These are phyloP conservation scores for Helotiales sp. DNA, from an alignment of 2,329 filamentous ascomycete species.

Conservation along the genomic window DNA sequence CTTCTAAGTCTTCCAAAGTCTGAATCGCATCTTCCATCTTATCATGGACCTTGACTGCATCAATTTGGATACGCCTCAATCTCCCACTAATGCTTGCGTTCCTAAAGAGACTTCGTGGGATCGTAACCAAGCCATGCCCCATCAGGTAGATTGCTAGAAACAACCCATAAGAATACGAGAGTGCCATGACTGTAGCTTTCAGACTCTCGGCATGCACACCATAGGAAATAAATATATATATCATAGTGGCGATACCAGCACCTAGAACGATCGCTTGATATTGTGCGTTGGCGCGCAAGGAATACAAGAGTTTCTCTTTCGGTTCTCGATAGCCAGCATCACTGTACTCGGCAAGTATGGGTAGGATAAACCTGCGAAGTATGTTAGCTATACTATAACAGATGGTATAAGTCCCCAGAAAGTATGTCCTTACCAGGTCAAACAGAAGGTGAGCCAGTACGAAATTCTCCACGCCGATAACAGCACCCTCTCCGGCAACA, in stretches of 20 bases:
- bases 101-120: conserved; percentile 78
- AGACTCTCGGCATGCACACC: conserved; percentile 71
- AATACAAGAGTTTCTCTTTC: conserved; percentile 78
- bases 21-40: conserved; percentile 82
- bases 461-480: conserved; percentile 91
- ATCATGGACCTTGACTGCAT: conserved; percentile 82
- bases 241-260: conserved; percentile 67
- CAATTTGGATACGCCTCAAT: conserved; percentile 72
- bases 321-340: conserved; percentile 92
- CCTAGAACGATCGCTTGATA: conserved; percentile 82
- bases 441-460: conserved; percentile 94
- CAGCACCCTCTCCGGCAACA: conserved; percentile 76
- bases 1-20: conserved; percentile 77
- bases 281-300: conserved; percentile 80
- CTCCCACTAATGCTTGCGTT: conserved; percentile 75
- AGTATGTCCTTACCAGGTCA: conserved; percentile 72
- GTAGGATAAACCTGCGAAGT: conserved; percentile 75
- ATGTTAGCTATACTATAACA: conserved; percentile 1
- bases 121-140: conserved; percentile 92
- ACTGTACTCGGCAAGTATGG: conserved; percentile 89
- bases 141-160: conserved; percentile 93
- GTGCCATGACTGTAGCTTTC: conserved; percentile 85
- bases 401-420: no score
- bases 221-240: conserved; percentile 82
- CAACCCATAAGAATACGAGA: conserved; percentile 93